Conservation (phyloP, 192 early-diverging fungal species). For the Geranomyces variabilis region DNA sequence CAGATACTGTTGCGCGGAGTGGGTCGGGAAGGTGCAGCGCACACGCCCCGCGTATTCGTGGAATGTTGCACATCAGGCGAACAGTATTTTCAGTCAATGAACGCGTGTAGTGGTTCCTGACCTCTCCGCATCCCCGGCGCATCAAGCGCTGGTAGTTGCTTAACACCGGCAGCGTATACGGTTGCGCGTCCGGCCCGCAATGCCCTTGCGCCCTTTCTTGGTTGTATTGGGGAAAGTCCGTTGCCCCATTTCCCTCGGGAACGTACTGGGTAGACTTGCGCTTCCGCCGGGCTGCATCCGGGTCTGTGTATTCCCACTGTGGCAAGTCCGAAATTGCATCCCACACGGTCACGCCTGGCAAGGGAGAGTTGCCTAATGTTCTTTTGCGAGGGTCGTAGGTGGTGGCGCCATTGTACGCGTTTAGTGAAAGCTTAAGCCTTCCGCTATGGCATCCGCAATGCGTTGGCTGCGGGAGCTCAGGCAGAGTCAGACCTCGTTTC, state of each 20-base stretch:
- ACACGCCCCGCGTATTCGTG: not conserved
- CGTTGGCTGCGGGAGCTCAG: conserved; percentile 59
- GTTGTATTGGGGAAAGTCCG: too few species aligned
- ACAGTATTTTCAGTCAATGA: not conserved
- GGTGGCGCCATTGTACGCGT: too few species aligned
- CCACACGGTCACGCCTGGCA: conserved; percentile 58
- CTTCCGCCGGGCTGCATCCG: too few species aligned
- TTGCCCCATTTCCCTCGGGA: too few species aligned
- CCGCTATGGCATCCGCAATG: conserved; percentile 47
- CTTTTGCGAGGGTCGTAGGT: not conserved
- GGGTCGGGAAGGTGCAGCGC: not conserved
- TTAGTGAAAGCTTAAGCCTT: not conserved
- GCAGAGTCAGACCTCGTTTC: conserved; percentile 55
- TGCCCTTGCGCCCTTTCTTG: too few species aligned
- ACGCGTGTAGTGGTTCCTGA: not conserved
- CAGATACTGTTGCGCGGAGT: not conserved
- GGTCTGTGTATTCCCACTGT: conserved; percentile 56
- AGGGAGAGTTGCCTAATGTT: conserved; percentile 45
- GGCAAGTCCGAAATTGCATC: conserved; percentile 73
- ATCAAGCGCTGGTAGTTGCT: conserved; percentile 20
- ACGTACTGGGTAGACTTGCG: too few species aligned
- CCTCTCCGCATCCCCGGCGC: conserved; percentile 45
- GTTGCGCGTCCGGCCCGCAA: not conserved
- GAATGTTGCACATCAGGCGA: not conserved
- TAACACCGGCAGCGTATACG: not conserved